Conservation (phyloP, 2,329 filamentous ascomycete genomes). For the Sarocladium oryzae region DNA sequence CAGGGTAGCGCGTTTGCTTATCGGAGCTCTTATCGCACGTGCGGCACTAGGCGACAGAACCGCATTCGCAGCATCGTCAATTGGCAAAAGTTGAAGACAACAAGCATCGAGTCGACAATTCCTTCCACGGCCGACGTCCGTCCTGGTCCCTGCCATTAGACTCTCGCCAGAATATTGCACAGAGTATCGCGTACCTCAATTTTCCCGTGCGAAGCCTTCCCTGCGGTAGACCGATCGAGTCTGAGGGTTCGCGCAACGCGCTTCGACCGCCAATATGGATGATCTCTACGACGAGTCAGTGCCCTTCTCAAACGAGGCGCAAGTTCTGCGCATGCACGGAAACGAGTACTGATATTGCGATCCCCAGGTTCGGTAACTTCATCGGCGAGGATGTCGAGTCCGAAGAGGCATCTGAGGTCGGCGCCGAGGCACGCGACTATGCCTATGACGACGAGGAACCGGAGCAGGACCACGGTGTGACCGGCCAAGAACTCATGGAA, state of each 20-base stretch:
- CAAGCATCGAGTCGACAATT: background rate
- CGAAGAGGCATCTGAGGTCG: slow-evolving; percentile 76
- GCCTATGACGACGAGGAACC: slow-evolving; percentile 73
- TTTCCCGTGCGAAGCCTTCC: background rate
- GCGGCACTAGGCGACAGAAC: background rate
- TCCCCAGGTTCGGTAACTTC: slow-evolving; percentile 87
- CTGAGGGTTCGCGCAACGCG: slow-evolving; percentile 12
- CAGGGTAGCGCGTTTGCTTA: slow-evolving; percentile 1
- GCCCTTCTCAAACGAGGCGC: slow-evolving; percentile 5
- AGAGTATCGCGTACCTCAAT: background rate
- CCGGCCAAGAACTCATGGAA: slow-evolving; percentile 87
- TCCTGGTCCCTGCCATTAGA: background rate
- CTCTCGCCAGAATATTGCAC: background rate
- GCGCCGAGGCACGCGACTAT: slow-evolving; percentile 68
- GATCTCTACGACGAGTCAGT: slow-evolving; percentile 91
- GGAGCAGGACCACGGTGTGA: slow-evolving; percentile 49
- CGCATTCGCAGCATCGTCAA: background rate
- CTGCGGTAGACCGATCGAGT: background rate
- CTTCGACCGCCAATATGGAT: slow-evolving; percentile 56
- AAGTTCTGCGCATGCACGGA: background rate
- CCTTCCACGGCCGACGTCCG: background rate
- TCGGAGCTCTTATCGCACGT: slow-evolving; percentile 9
- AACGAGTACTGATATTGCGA: background rate
- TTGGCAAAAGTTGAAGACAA: slow-evolving; percentile 6
- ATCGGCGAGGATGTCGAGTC: slow-evolving; percentile 86